Percentiles rank a stretch among this genome's conserved stretches.
Evolutionary conservation across 805 yeast species (phyloP).

Genomic region (Teunomyces tritomae): DNA sequence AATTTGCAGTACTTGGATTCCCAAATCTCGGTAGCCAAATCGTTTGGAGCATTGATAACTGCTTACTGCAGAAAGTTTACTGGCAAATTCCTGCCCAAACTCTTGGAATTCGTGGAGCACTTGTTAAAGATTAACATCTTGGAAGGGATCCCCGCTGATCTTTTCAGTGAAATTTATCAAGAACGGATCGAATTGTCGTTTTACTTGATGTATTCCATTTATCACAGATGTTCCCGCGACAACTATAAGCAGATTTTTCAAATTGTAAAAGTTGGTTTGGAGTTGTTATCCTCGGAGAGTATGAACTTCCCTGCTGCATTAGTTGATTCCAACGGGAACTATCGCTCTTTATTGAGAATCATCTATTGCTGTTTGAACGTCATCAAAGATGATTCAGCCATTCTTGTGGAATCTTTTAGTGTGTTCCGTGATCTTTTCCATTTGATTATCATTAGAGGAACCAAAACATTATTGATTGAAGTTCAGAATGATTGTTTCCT

Average conservation of each 20-base stretch:
- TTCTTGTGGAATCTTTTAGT: slow-evolving; percentile 47
- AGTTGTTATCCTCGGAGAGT: slow-evolving; percentile 48
- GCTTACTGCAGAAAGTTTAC: slow-evolving; percentile 52
- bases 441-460: slow-evolving; percentile 61
- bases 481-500: slow-evolving; percentile 56
- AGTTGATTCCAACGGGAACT: slow-evolving; percentile 39
- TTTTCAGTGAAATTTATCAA: slow-evolving; percentile 50
- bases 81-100: slow-evolving; percentile 25
- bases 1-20: slow-evolving; percentile 63
- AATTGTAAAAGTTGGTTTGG: slow-evolving; percentile 42
- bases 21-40: slow-evolving; percentile 66
- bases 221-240: slow-evolving; percentile 25
- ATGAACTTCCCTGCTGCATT: slow-evolving; percentile 47
- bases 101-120: slow-evolving; percentile 38
- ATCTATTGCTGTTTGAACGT: slow-evolving; percentile 47
- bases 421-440: slow-evolving; percentile 59
- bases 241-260: slow-evolving; percentile 35
- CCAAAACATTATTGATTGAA: slow-evolving; percentile 55
- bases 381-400: slow-evolving; percentile 37
- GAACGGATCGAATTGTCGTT: slow-evolving; percentile 69
- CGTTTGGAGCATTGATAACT: slow-evolving; percentile 76
- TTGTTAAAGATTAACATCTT: slow-evolving; percentile 51
- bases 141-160: slow-evolving; percentile 49
- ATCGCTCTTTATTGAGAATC: slow-evolving; percentile 62
- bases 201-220: slow-evolving; percentile 44